Evolutionary conservation across 2,329 filamentous ascomycete genomes (phyloP), one percentile per base, ranked within the genome.

Genomic region (Hypoxylon sp.): DNA sequence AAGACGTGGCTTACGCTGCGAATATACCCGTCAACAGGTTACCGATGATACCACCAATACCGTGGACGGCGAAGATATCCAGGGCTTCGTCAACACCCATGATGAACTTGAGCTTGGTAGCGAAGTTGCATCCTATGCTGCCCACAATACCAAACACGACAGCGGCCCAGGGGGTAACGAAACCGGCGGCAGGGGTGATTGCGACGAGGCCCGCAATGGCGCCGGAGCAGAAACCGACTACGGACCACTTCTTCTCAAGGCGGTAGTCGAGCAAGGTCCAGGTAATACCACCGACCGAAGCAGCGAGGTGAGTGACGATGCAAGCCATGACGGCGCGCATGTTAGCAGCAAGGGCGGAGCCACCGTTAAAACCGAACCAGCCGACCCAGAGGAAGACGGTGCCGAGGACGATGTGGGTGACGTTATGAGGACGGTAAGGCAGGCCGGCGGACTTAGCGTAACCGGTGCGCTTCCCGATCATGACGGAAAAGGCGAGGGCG

Each of bases 361-460:
- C 94, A 59, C 93, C 94, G 81, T 97, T 98, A 88, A 98, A 98
- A 53, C 94, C 94, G 78, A 97, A 96, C 94, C 94, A 98, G 65
- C 94, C 94, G 50, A 97, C 92, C 94, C 94, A 98, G 54, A 97
- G 86, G 80, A 91, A 87, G 26, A 91, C 87, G 3, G 92, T 93
- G 22, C 92, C 91, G 51, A 94, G 84, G 52, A 93, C 89, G 71
- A 93, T 89, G 73, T 92, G 85, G 64, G 91, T 92, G 48, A 92
- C 90, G 76, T 92, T 93, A 80, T 94, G 91, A 8, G 91, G 90
- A 33, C 88, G 86, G 82, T 91, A 91, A 3, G 89, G 88, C 3
- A 90, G 86, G 48, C 88, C 87, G 67, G 89, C 85, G 55, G 86
- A 84, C 74, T 85, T 87, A 74, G 81, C 85, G 80, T 91, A 88